These are phyloP conservation scores for Penicillium sp. DNA, from an alignment of 2,329 filamentous ascomycete genomes.

Conservation along the genomic window DNA sequence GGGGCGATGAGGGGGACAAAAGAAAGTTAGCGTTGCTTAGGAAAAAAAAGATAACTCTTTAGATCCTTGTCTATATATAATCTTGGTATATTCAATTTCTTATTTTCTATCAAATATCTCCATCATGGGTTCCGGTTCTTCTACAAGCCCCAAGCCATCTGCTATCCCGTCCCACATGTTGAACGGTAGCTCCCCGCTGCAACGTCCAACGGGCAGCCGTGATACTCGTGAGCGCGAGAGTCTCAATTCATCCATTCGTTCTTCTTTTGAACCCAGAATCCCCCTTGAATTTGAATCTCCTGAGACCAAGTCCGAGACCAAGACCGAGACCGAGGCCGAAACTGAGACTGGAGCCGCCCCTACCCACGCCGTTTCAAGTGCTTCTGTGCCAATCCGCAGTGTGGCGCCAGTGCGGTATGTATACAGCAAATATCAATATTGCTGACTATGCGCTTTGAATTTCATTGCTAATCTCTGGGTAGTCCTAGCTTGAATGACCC, in stretches of 20 bases:
- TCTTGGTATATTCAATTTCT: neutral
- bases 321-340: slow-evolving; percentile 15
- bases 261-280: slow-evolving; percentile 50
- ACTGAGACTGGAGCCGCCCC: slow-evolving; percentile 9
- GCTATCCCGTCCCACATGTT: slow-evolving; percentile 57
- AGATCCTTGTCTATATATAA: neutral
- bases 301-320: slow-evolving; percentile 17
- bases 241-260: slow-evolving; percentile 58
- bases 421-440: neutral
- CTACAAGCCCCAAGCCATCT: slow-evolving; percentile 48
- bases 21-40: slow-evolving; percentile 6
- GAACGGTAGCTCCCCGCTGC: slow-evolving; percentile 55
- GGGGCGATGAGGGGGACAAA: slow-evolving; percentile 7
- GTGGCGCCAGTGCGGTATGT: slow-evolving; percentile 28
- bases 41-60: slow-evolving; percentile 3
- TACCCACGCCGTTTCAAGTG: slow-evolving; percentile 16
- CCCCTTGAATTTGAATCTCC: slow-evolving; percentile 31
- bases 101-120: neutral
- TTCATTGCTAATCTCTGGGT: slow-evolving; percentile 6
- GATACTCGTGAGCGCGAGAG: slow-evolving; percentile 57
- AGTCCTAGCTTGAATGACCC: slow-evolving; percentile 47
- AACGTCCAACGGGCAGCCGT: slow-evolving; percentile 45
- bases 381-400: slow-evolving; percentile 11
- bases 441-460: neutral
- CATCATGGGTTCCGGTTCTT: slow-evolving; percentile 48